Evolutionary conservation across 192 early-diverging fungal species (phyloP).

Genomic region (Entomortierella chlamydospora): DNA sequence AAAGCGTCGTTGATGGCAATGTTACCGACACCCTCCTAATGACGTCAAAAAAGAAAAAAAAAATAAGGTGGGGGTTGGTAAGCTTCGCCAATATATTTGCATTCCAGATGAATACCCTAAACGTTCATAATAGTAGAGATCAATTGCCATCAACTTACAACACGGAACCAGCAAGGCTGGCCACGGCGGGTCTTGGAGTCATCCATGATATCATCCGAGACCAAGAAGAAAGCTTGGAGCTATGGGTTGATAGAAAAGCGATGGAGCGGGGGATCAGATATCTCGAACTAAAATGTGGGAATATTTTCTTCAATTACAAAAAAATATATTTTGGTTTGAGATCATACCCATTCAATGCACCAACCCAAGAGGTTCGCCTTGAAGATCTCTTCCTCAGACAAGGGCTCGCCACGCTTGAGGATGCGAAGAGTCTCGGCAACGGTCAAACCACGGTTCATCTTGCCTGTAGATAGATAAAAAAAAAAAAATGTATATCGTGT

Average conservation of each 20-base stretch:
- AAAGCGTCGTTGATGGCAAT: slow-evolving; percentile 98
- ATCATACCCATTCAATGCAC: slow-evolving; percentile 89
- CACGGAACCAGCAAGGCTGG: slow-evolving; percentile 96
- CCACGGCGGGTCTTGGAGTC: slow-evolving; percentile 94
- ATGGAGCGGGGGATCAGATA: neutral
- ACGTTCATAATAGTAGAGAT: too few species aligned
- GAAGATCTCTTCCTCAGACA: slow-evolving; percentile 84
- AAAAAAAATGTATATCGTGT: neutral
- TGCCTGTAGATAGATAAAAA: slow-evolving; percentile 71
- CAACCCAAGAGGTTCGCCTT: slow-evolving; percentile 94
- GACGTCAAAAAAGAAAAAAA: neutral
- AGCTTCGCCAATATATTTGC: too few species aligned
- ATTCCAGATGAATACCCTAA: too few species aligned
- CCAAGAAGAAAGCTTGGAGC: slow-evolving; percentile 99
- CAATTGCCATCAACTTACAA: slow-evolving; percentile 57
- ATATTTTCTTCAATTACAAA: too few species aligned
- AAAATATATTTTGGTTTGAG: too few species aligned
- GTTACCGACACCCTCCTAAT: slow-evolving; percentile 79
- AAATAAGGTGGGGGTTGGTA: too few species aligned
- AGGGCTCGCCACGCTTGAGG: slow-evolving; percentile 72
- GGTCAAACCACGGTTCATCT: slow-evolving; percentile 98
- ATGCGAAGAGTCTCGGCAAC: slow-evolving; percentile 91
- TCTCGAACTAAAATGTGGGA: neutral
- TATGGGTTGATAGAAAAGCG: slow-evolving; percentile 40
- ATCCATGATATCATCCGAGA: slow-evolving; percentile 99